Percentiles rank a stretch among this genome's conserved stretches.
Evolutionary conservation across 768 basidiomycete genomes (phyloP).

Genomic region (Dentipellis fragilis): DNA sequence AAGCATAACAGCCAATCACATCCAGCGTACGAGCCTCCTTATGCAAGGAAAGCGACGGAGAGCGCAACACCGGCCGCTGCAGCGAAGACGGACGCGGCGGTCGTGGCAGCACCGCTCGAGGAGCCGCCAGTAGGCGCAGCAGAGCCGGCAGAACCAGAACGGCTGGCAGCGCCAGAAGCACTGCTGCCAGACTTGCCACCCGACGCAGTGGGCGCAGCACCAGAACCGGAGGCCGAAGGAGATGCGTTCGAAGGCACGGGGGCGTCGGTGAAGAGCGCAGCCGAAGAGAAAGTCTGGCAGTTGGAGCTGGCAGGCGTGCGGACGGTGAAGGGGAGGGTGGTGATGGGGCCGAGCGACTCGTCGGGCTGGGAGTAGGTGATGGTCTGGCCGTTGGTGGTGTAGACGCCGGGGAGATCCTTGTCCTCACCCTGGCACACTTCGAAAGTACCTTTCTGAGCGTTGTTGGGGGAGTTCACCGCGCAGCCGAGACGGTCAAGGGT

Average conservation of each 20-base stretch:
- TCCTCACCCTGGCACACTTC: conserved; percentile 58
- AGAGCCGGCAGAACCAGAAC: conserved; percentile 4
- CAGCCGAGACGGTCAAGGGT: conserved; percentile 70
- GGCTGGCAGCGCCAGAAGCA: conserved; percentile 2
- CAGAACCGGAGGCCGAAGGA: neutral
- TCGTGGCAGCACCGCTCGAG: conserved; percentile 2
- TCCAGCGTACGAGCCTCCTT: conserved; percentile 3
- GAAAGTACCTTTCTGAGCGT: conserved; percentile 48
- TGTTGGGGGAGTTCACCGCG: conserved; percentile 60
- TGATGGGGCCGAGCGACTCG: conserved; percentile 35
- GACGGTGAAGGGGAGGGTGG: conserved; percentile 33
- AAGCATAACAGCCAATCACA: neutral
- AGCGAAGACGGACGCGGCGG: conserved; percentile 15
- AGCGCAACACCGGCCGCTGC: conserved; percentile 23
- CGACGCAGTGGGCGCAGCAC: neutral
- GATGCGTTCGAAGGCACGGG: neutral
- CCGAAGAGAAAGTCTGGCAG: conserved; percentile 29
- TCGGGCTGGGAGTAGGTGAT: conserved; percentile 37
- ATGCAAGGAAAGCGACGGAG: conserved; percentile 27
- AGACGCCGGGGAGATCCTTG: conserved; percentile 49
- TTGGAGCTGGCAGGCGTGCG: conserved; percentile 30
- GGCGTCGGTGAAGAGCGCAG: conserved; percentile 25
- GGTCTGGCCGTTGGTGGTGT: conserved; percentile 29
- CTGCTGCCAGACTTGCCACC: neutral
- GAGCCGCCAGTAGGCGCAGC: neutral